Evolutionary conservation across 768 basidiomycete genomes (phyloP), one percentile per base, ranked within the genome.

Genomic region (Tylopilus intermedius): DNA sequence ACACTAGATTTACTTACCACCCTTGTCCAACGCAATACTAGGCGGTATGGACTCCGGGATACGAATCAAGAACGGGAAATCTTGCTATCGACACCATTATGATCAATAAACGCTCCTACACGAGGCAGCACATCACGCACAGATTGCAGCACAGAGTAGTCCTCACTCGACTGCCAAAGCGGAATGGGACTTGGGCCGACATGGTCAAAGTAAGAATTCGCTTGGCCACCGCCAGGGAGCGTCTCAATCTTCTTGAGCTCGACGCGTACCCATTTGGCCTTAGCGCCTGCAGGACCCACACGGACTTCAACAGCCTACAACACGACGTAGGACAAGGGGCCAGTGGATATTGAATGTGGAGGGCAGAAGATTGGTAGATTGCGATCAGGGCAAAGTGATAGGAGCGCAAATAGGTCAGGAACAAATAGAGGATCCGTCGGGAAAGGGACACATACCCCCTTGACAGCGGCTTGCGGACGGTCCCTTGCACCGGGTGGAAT

Each of bases 41-140:
- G 94, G 91, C 2, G 94, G 94, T 53, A 93, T 86, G 9, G 89
- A 88, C 68, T 95, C 92, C 0, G 94, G 94, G 62, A 97, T 85
- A 24, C 93, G 87, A 46, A 97, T 88, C 51, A 83, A 82, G 67
- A 97, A 97, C 3, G 87, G 85, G 58, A 90, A 86, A 72, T 94
- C 92, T 79, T 84, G 83, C 90, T 92, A 58, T 46, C 57, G 38
- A 33, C 15, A 21, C 47, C 45, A 53, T 44, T 38, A 47, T 22
- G 35, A 40, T 51, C 27, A 50, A 58, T 13, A 11, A 54, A 57
- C 39, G 45, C 30, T 30, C 30, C 9, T 5, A 30, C 7, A 2
- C 8, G 47, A 48, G 41, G 47, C 7, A 43, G 27, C 18, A 8
- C 29, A 47, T 45, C 35, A 67, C 68, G 69, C 62, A 92, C 91